Evolutionary conservation across 345 rosid species (phyloP), one percentile per base, ranked within the genome.

Genomic region (Iberis pinnata): DNA sequence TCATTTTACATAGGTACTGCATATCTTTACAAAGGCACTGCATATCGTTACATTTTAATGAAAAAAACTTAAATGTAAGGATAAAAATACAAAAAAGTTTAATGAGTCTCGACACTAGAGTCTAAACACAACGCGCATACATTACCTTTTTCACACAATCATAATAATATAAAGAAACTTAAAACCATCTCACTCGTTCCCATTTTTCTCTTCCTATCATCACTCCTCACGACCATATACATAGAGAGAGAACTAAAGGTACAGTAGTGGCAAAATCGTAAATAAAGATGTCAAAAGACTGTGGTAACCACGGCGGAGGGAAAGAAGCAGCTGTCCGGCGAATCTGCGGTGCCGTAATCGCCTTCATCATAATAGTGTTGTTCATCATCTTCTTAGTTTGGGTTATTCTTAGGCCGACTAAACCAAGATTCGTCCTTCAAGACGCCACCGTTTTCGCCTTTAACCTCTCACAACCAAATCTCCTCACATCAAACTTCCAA

Each of bases 391-490:
- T 93, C 61, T 47, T 93, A 12, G 69, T 80, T 7, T 93, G 95
- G 95, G 95, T 78, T 49, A 72, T 88, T 49, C 88, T 88, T 38
- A 80, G 75, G 8, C 99, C 99, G 0, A 43, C 60, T 2, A 93
- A 93, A 16, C 99, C 99, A 2, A 55, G 52, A 3, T 88, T 93
- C 80, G 5, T 79, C 69, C 83, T 93, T 75, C 97, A 86, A 66
- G 99, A 93, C 78, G 86, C 79, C 70, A 93, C 97, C 60, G 83
- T 93, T 54, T 82, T 56, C 67, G 76, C 71, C 72, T 93, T 93
- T 83, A 93, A 88, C 78, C 45, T 78, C 70, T 60, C 99, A 1
- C 63, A 61, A 36, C 92, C 95, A 4, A 82, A 82, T 58, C 49
- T 67, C 58, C 79, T 93, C 69, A 83, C 97, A 12, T 76, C 87